Evolutionary conservation across 345 rosid species (phyloP), one percentile per base, ranked within the genome.

Genomic region (Ceriops zippeliana): DNA sequence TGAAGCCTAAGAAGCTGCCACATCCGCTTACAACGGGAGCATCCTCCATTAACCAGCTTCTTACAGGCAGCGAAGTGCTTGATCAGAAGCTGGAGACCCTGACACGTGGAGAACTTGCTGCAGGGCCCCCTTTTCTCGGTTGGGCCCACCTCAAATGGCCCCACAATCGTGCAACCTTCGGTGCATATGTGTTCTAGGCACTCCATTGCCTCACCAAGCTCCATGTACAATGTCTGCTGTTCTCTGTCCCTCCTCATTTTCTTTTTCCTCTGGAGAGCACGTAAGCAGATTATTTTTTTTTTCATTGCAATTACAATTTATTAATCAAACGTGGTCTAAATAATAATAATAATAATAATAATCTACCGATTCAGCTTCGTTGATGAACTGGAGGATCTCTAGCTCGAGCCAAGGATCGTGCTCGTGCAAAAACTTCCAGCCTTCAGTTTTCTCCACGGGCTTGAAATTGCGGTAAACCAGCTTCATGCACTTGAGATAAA

Each of bases 1-100:
- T 93, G 98, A 49, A 93, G 97, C 77, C 88, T 82, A 16, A 93
- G 84, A 27, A 91, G 92, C 80, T 86, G 96, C 92, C 92, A 79
- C 97, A 93, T 82, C 74, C 96, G 66, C 77, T 86, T 89, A 76
- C 98, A 91, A 17, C 90, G 78, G 2, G 77, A 52, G 77, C 98
- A 93, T 19, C 91, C 87, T 13, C 87, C 90, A 35, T 79, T 81
- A 31, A 52, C 82, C 65, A 95, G 81, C 68, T 58, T 86, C 71
- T 67, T 81, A 62, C 98, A 91, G 4, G 68, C 52, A 0, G 90
- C 91, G 35, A 93, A 89, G 62, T 93, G 97, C 69, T 80, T 84
- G 73, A 93, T 78, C 87, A 85, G 51, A 42, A 75, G 76, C 75
- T 93, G 97, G 20, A 93, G 70, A 5, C 95, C 97, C 15, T 73